A percentile compares a stretch with the other conserved stretches of the same genome.
These are phyloP conservation scores for Fibroporia radiculosa DNA, from an alignment of 768 basidiomycete species.

Conservation along the genomic window DNA sequence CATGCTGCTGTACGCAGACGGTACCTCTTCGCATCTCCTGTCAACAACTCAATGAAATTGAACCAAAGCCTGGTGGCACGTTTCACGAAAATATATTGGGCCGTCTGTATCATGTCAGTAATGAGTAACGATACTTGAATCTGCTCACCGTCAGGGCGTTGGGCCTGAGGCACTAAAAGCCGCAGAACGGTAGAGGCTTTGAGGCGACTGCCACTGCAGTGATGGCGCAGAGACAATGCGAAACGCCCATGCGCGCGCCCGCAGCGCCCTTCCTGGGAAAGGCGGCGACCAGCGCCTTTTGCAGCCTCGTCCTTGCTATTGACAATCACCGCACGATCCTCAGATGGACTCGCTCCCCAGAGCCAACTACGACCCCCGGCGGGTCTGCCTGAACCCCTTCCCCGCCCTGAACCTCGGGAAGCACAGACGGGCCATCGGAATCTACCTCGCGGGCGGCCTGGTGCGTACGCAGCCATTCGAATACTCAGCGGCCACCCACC, in stretches of 20 bases:
- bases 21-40: no score
- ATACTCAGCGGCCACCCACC: neutral
- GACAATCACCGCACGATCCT: neutral
- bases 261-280: neutral
- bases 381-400: constrained; percentile 84
- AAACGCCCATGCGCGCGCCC: neutral
- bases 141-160: no score
- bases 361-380: constrained; percentile 74
- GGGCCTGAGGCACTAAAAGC: no score
- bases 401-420: constrained; percentile 69
- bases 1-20: no score
- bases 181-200: neutral
- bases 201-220: neutral
- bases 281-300: neutral
- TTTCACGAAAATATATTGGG: no score
- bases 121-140: no score
- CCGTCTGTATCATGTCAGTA: no score
- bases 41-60: no score
- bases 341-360: constrained; percentile 53
- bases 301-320: neutral
- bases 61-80: no score
- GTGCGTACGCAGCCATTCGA: constrained; percentile 43
- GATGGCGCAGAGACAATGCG: neutral
- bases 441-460: constrained; percentile 87
- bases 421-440: constrained; percentile 75